phyloP scores from a whole-genome alignment of 2,329 filamentous ascomycete genomes.

The Westerdykella sp. region DNA sequence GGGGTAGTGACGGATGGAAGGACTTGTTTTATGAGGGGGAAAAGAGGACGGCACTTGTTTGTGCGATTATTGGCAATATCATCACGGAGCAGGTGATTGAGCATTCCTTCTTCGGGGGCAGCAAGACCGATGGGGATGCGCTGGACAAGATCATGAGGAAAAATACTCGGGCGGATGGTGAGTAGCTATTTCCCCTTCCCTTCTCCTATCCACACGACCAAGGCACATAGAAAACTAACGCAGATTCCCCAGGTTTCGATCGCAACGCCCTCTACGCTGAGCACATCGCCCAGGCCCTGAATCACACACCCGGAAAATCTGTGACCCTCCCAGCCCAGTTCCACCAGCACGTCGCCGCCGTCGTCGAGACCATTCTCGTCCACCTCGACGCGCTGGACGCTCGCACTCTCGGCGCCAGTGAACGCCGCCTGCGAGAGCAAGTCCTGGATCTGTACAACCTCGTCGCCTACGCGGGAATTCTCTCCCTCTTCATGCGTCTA shows the following conservation, averaged over 20 bases:
- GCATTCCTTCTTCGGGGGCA: constrained; percentile 21
- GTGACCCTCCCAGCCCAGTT: constrained; percentile 18
- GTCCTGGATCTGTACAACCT: constrained; percentile 7
- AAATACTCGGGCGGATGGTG: constrained; percentile 17
- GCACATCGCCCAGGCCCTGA: constrained; percentile 2
- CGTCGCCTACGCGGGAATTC: constrained; percentile 14
- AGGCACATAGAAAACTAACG: neutral
- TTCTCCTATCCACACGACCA: too few relatives aligned
- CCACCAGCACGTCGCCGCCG: constrained; percentile 14
- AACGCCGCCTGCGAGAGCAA: too few relatives aligned
- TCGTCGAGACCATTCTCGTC: constrained; percentile 11
- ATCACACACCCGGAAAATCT: neutral
- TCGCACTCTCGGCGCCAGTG: too few relatives aligned
- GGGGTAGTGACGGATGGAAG: constrained; percentile 18
- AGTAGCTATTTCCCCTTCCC: constrained; percentile 1
- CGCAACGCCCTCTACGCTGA: constrained; percentile 13
- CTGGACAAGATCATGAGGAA: constrained; percentile 9
- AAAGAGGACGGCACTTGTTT: constrained; percentile 19
- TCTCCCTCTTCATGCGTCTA: constrained; percentile 21
- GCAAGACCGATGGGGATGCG: constrained; percentile 1
- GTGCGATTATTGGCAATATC: constrained; percentile 26
- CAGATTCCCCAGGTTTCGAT: constrained; percentile 9
- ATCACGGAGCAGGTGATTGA: constrained; percentile 26
- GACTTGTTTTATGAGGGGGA: constrained; percentile 14
- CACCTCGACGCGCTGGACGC: constrained; percentile 17